Conservation (phyloP, 2,329 filamentous ascomycete species). For the Fusarium torreyae region DNA sequence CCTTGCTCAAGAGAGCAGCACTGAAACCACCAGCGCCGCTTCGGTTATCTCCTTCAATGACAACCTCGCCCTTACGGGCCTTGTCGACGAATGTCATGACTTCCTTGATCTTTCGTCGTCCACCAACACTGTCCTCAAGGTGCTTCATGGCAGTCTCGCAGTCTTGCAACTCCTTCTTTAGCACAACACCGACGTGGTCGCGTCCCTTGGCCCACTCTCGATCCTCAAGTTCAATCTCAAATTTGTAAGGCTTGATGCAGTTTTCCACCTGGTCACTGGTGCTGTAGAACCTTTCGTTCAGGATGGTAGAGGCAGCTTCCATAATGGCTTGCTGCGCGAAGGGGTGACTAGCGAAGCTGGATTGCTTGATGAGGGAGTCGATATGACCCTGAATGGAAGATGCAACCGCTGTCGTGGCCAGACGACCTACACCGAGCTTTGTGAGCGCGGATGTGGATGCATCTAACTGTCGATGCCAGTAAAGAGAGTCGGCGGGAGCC, state of each 20-base stretch:
- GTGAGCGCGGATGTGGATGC: slow-evolving; percentile 91
- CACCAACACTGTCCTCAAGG: slow-evolving; percentile 84
- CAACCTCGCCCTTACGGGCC: slow-evolving; percentile 86
- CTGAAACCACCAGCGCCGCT: slow-evolving; percentile 96
- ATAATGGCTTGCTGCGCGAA: slow-evolving; percentile 94
- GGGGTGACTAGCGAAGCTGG: slow-evolving; percentile 90
- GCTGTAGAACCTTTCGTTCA: slow-evolving; percentile 96
- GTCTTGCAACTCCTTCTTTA: slow-evolving; percentile 90
- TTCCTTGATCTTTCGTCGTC: slow-evolving; percentile 87
- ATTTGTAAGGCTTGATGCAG: slow-evolving; percentile 99
- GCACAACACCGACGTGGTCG: slow-evolving; percentile 82
- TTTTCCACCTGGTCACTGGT: slow-evolving; percentile 99
- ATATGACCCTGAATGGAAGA: slow-evolving; percentile 89
- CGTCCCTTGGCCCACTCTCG: slow-evolving; percentile 89
- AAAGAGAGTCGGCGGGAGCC: slow-evolving; percentile 85
- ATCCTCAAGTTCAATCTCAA: slow-evolving; percentile 94
- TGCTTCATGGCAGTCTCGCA: slow-evolving; percentile 84
- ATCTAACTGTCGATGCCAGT: slow-evolving; percentile 96
- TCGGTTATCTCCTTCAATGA: slow-evolving; percentile 85
- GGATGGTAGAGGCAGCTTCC: slow-evolving; percentile 88
- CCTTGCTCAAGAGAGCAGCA: slow-evolving; percentile 84
- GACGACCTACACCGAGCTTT: slow-evolving; percentile 91
- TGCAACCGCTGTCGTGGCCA: slow-evolving; percentile 93
- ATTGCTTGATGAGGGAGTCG: slow-evolving; percentile 82
- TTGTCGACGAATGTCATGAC: slow-evolving; percentile 94